These are phyloP conservation scores for Fusarium nisikadoi DNA, from an alignment of 2,329 filamentous ascomycete species.

Conservation along the genomic window DNA sequence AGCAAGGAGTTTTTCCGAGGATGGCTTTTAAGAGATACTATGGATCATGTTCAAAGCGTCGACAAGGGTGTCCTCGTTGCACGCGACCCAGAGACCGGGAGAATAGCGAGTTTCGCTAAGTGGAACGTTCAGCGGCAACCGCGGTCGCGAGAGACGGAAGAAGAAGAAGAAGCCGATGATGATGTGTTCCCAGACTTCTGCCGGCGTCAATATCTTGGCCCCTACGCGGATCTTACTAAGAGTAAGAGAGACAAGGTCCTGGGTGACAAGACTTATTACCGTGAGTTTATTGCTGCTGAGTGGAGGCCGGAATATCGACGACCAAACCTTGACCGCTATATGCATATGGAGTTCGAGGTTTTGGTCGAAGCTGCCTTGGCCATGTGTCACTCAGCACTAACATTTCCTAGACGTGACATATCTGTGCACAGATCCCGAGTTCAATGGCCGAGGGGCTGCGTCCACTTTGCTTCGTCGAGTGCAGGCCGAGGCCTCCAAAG, in stretches of 20 bases:
- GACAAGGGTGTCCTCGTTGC: conserved; percentile 50
- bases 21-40: conserved; percentile 48
- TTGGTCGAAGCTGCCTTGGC: neutral
- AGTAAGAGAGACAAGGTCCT: conserved; percentile 47
- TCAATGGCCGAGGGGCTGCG: conserved; percentile 51
- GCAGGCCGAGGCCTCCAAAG: conserved; percentile 47
- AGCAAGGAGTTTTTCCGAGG: conserved; percentile 44
- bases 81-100: conserved; percentile 43
- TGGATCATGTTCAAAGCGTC: conserved; percentile 42
- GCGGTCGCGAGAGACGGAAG: conserved; percentile 22
- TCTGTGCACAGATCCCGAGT: conserved; percentile 52
- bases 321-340: neutral
- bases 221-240: conserved; percentile 48
- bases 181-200: conserved; percentile 47
- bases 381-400: conserved; percentile 15
- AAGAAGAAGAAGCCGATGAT: conserved; percentile 24
- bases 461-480: conserved; percentile 48
- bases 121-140: conserved; percentile 48
- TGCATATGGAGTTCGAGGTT: neutral
- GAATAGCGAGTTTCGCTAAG: conserved; percentile 50
- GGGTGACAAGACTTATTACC: conserved; percentile 48
- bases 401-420: conserved; percentile 51
- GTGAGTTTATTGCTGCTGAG: conserved; percentile 46
- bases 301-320: neutral
- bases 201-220: conserved; percentile 47